Evolutionary conservation across 495 filamentous ascomycete species (phyloP).

Genomic region (Lindgomyces ingoldianus): DNA sequence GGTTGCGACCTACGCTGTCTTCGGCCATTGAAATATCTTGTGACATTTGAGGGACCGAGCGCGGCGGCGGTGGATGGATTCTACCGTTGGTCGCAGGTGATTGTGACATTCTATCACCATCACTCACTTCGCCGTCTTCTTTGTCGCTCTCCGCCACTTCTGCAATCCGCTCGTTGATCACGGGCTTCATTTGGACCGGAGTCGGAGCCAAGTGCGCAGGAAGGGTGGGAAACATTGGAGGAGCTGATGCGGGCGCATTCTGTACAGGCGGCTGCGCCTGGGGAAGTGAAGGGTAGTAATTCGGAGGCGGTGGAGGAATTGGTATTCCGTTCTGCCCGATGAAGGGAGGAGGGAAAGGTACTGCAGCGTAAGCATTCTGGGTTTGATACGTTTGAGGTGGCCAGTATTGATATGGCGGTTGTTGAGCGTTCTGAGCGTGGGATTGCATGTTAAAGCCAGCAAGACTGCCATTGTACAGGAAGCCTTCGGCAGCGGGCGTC

Average conservation of each 20-base stretch:
- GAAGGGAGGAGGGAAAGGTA: constrained; percentile 8
- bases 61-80: constrained; percentile 9
- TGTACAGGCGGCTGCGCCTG: not conserved
- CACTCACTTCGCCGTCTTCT: constrained; percentile 77
- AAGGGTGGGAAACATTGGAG: not conserved
- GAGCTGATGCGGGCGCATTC: not conserved
- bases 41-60: constrained; percentile 11
- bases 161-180: constrained; percentile 40
- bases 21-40: not conserved
- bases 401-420: not conserved
- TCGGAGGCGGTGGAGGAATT: constrained; percentile 15
- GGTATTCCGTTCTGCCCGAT: constrained; percentile 4
- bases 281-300: constrained; percentile 1
- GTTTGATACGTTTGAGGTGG: not conserved
- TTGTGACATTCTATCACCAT: constrained; percentile 57
- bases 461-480: not conserved
- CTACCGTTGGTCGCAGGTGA: constrained; percentile 12
- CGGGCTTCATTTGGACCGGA: constrained; percentile 24
- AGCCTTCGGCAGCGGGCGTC: not conserved
- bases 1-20: too few species aligned
- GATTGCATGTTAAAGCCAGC: constrained; percentile 15
- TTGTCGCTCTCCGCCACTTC: constrained; percentile 38
- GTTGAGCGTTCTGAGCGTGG: not conserved
- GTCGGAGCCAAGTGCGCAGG: constrained; percentile 1
- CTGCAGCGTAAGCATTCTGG: not conserved